phyloP scores from a whole-genome alignment of 1,139 yeast species.

The Yamadazyma atlantica region DNA sequence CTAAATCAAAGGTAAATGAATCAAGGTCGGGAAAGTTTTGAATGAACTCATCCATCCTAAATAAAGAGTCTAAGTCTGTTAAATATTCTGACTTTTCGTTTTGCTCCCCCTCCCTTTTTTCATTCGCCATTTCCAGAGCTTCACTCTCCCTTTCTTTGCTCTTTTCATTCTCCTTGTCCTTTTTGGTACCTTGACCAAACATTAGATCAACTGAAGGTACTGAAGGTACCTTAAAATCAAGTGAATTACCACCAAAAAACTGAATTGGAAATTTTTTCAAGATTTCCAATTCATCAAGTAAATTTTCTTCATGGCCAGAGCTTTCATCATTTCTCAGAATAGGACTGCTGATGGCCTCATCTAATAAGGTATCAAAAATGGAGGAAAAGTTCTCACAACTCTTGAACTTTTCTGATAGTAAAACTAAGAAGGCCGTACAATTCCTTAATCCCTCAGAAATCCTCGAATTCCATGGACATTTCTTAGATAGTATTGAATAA shows the following conservation, averaged over 20 bases:
- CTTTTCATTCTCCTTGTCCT: neutral
- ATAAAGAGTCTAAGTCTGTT: neutral
- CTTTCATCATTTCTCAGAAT: neutral
- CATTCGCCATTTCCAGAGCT: neutral
- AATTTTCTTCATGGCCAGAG: neutral
- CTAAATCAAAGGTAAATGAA: conserved; percentile 1
- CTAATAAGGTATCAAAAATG: conserved; percentile 1
- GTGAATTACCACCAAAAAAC: neutral
- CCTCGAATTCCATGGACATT: conserved; percentile 1
- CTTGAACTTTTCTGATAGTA: conserved; percentile 1
- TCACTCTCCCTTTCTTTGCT: neutral
- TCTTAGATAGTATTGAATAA: conserved; percentile 1
- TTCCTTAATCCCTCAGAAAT: conserved; percentile 1
- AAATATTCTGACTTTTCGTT: neutral
- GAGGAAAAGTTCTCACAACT: conserved; percentile 2
- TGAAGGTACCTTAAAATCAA: conserved; percentile 1
- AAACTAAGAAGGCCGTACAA: neutral
- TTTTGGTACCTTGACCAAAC: conserved; percentile 1
- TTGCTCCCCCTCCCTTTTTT: neutral
- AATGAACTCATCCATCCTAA: conserved; percentile 1
- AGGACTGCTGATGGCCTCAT: conserved; percentile 1
- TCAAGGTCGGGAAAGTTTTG: conserved; percentile 1
- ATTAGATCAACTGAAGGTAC: conserved; percentile 1
- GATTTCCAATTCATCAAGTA: neutral
- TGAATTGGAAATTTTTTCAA: conserved; percentile 1